Evolutionary conservation across 1,284 basidiomycete species (phyloP).

Genomic region (Cutaneotrichosporon spelunceum): DNA sequence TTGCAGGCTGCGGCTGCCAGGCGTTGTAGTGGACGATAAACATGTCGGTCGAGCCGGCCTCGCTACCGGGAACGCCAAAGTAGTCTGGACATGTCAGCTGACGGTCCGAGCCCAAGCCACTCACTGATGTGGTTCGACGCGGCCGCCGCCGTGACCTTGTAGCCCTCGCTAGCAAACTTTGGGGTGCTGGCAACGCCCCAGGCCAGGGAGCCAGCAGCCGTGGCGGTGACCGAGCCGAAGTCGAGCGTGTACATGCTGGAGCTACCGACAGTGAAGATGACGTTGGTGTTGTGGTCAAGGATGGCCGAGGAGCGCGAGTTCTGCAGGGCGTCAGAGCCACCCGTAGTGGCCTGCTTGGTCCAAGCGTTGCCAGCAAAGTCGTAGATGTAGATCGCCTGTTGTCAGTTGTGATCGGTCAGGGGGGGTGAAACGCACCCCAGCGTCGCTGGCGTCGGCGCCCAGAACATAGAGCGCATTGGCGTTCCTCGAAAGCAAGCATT

Average conservation of each 20-base stretch:
- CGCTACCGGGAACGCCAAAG: slow-evolving; percentile 64
- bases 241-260: slow-evolving; percentile 60
- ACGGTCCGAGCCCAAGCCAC: slow-evolving; percentile 8
- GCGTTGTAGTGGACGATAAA: slow-evolving; percentile 84
- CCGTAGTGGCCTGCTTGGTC: slow-evolving; percentile 49
- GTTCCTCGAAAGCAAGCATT: slow-evolving; percentile 50
- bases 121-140: slow-evolving; percentile 49
- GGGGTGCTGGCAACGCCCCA: slow-evolving; percentile 64
- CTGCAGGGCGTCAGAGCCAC: slow-evolving; percentile 36
- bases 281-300: slow-evolving; percentile 84
- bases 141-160: slow-evolving; percentile 40
- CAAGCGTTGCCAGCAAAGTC: slow-evolving; percentile 46
- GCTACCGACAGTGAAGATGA: slow-evolving; percentile 58
- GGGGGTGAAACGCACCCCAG: slow-evolving; percentile 51
- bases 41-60: slow-evolving; percentile 67
- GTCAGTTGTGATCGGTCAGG: not conserved
- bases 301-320: slow-evolving; percentile 56
- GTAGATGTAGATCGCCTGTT: slow-evolving; percentile 48
- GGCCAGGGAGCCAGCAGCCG: slow-evolving; percentile 59
- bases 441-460: slow-evolving; percentile 66
- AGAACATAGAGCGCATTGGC: slow-evolving; percentile 67
- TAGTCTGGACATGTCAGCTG: slow-evolving; percentile 56
- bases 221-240: slow-evolving; percentile 59
- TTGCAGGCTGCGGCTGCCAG: slow-evolving; percentile 72
- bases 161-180: slow-evolving; percentile 54